These are phyloP conservation scores for Chlorella sp. DNA, from an alignment of 139 green algal species.

Conservation along the genomic window DNA sequence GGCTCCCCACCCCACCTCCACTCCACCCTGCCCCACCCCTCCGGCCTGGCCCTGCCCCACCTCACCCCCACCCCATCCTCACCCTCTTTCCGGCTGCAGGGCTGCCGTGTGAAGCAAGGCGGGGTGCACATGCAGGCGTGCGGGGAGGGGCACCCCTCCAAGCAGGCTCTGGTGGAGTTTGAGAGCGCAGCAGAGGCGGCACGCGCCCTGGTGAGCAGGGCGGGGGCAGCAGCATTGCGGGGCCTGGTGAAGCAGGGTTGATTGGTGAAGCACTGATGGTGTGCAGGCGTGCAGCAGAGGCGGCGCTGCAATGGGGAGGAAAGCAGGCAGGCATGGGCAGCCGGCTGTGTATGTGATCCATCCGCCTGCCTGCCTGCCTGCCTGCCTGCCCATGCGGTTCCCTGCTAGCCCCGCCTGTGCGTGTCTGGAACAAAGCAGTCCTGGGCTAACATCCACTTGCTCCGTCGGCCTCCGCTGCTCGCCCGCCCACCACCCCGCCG, in stretches of 20 bases:
- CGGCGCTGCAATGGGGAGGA: too few relatives aligned
- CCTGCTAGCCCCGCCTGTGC: too few relatives aligned
- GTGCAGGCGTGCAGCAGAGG: too few relatives aligned
- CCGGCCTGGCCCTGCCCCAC: neutral
- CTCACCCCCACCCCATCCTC: too few relatives aligned
- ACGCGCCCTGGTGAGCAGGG: conserved; percentile 63
- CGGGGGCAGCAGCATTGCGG: neutral
- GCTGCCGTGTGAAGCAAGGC: conserved; percentile 65
- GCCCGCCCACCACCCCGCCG: neutral
- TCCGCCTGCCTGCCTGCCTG: too few relatives aligned
- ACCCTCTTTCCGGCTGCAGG: conserved; percentile 43
- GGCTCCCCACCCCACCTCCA: neutral
- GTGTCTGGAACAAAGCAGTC: neutral
- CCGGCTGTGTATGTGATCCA: too few relatives aligned
- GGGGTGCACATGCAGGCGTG: conserved; percentile 85
- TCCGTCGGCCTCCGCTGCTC: neutral
- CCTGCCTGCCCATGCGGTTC: too few relatives aligned
- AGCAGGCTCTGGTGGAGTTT: conserved; percentile 93
- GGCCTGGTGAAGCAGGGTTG: neutral
- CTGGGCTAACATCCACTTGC: neutral
- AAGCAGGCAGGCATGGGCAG: too few relatives aligned
- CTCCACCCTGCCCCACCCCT: neutral
- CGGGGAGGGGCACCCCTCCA: conserved; percentile 77
- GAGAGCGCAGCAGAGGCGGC: conserved; percentile 74
- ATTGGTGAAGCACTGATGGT: neutral